Conservation (phyloP, 2,329 filamentous ascomycete genomes). For the Salinomyces thailandicus region DNA sequence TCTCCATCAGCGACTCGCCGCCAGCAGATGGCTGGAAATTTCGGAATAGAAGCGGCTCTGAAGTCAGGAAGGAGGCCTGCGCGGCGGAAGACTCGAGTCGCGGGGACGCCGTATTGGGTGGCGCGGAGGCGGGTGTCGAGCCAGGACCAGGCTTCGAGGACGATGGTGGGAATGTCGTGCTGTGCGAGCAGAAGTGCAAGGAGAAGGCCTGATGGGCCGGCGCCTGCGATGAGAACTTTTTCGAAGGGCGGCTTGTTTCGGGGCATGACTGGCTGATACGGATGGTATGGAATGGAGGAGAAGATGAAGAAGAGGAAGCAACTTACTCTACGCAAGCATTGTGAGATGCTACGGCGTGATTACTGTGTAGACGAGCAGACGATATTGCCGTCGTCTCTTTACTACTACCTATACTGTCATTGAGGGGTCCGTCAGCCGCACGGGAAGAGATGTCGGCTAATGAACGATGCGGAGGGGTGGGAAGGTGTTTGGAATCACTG, state of each 20-base stretch:
- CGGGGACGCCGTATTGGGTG: constrained; percentile 33
- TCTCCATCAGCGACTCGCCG: constrained; percentile 16
- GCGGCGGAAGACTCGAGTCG: constrained; percentile 30
- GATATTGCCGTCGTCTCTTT: too few relatives aligned
- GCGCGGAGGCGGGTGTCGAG: constrained; percentile 30
- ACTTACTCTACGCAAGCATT: background rate
- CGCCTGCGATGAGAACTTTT: constrained; percentile 24
- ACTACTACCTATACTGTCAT: too few relatives aligned
- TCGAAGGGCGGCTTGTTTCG: background rate
- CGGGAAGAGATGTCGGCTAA: too few relatives aligned
- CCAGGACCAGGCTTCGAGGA: constrained; percentile 17
- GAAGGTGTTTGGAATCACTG: too few relatives aligned
- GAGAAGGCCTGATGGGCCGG: constrained; percentile 19
- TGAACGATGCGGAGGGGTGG: too few relatives aligned
- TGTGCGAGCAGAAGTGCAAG: constrained; percentile 19
- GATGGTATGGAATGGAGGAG: too few relatives aligned
- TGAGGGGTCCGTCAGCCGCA: background rate
- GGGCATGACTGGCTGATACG: too few relatives aligned
- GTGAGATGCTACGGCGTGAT: background rate
- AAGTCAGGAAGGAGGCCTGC: constrained; percentile 30
- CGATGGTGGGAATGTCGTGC: constrained; percentile 12
- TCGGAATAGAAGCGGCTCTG: constrained; percentile 16
- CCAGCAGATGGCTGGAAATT: constrained; percentile 20
- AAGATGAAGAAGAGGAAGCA: background rate
- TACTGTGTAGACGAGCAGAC: background rate